Evolutionary conservation across 495 filamentous ascomycete species (phyloP), one percentile per base, ranked within the genome.

Genomic region (Penicillium cataractarum): DNA sequence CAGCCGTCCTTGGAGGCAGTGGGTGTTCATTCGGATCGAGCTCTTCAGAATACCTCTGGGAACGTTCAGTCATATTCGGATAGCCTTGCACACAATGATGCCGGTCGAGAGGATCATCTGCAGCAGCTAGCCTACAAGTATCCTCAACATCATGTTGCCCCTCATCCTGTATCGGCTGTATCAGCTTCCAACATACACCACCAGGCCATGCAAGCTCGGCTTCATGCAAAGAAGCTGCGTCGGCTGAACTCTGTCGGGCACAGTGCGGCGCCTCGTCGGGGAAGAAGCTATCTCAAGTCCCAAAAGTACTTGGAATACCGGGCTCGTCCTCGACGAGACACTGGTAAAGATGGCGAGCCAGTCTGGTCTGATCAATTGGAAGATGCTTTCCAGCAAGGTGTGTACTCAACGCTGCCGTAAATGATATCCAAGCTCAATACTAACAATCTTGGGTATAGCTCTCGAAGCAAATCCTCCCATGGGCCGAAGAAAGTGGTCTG

Each of bases 331-430:
- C 82, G 80, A 60, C 83, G 84, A 58, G 80, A 81, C 61, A 78
- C 79, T 58, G 80, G 82, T 42, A 80, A 80, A 51, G 75, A 80
- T 65, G 78, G 80, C n/a, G 83, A 85, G 62, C 74, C 84, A 56
- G 80, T 89, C 65, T 98, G 94, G 94, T 89, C 92, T 6, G 88
- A 93, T 64, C 78, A 88, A 64, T 75, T 97, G 17, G 95, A 99
- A 73, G 83, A 89, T 72, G 90, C 91, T 19, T 98, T 99, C 69
- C 87, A 95, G 70, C 89, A 92, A 76, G 94, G 95, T 97, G 80
- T 78, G 82, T 65, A 33, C 2, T 55, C n/a, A 13, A 50, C 24
- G 4, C 27, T 10, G 7, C 4, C 48, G 1, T 3, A 27, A 12
- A 39, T 44, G 31, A 17, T 7, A 44, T 5, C n/a, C 54, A 0